A percentile compares a stretch with the other conserved stretches of the same genome.
These are phyloP conservation scores for Eragrostis curvula DNA, from an alignment of 176 grass and related monocot species.

Conservation along the genomic window DNA sequence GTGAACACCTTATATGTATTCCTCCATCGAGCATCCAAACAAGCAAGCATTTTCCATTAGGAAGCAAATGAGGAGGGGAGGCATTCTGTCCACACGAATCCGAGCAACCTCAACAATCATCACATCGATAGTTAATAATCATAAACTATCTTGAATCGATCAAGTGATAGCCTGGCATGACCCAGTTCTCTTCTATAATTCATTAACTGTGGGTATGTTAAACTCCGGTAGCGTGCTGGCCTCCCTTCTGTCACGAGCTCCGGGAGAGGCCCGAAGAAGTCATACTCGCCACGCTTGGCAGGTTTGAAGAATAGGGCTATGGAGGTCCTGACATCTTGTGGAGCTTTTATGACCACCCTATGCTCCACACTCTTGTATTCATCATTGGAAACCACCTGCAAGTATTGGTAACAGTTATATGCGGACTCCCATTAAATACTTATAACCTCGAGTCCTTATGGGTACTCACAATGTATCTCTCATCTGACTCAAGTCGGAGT, in stretches of 20 bases:
- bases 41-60: too few species aligned
- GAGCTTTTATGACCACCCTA: conserved; percentile 48
- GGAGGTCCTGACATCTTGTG: conserved; percentile 41
- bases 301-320: conserved; percentile 57
- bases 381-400: conserved; percentile 52
- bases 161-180: conserved; percentile 16
- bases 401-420: neutral
- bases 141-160: conserved; percentile 34
- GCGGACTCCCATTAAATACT: neutral
- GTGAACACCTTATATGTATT: too few species aligned
- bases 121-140: too few species aligned
- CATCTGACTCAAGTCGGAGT: too few species aligned
- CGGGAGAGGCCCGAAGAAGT: conserved; percentile 43
- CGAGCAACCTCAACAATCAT: conserved; percentile 46
- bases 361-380: conserved; percentile 50
- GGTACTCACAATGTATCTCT: conserved; percentile 6
- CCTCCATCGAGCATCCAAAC: too few species aligned
- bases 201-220: conserved; percentile 44
- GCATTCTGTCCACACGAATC: too few species aligned
- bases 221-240: conserved; percentile 37
- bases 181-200: conserved; percentile 14
- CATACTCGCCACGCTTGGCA: neutral
- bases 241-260: conserved; percentile 42
- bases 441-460: too few species aligned
- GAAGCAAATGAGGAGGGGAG: too few species aligned